Base-by-base conservation (phyloP, 2,329 filamentous ascomycete genomes). In the Penicillium sp. region DNA sequence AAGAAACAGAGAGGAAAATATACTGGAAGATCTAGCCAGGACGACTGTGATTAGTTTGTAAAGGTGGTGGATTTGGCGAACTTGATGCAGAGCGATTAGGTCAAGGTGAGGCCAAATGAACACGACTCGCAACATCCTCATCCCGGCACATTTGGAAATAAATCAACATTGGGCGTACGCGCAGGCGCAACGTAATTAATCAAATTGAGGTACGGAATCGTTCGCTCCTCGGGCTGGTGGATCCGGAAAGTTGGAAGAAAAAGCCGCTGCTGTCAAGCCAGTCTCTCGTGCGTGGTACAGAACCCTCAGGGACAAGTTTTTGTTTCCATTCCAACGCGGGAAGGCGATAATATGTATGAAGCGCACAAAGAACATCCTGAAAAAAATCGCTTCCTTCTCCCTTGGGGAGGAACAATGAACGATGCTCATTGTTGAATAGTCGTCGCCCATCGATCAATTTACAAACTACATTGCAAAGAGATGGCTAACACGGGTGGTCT, bases 261-360 rank as follows among this genome's bases (percentile, higher is more conserved):
- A 52, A 33, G 29, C 21, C 27, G 39, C 29, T 53, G 57, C 54
- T 16, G 50, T 59, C 56, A 53, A 62, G 55, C 61, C 61, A 62
- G 59, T 88, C 86, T 93, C 90, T 82, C 68, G 88, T 91, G 71
- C 87, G 90, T 84, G 73, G 80, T 83, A 89, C 91, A 90, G 84
- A 88, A 85, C 88, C 90, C 87, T 90, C 89, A 75, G 82, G 88
- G 91, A 96, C 88, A 86, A 80, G 90, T 95, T 92, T 97, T 96
- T 96, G 89, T 89, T 80, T 93, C 88, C 90, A 87, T 89, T 86
- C 86, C 86, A 68, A 68, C 73, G 19, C 46, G 75, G 84, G 85
- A 87, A 86, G 88, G 89, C 86, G n/a, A 76, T 80, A 7, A 78
- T 71, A 79, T 81, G 71, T 71, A 79, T 81, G 71, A 82, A 87